Evolutionary conservation across 139 green algal genomes (phyloP), one percentile per base, ranked within the genome.

Genomic region (Tetraselmis chui): DNA sequence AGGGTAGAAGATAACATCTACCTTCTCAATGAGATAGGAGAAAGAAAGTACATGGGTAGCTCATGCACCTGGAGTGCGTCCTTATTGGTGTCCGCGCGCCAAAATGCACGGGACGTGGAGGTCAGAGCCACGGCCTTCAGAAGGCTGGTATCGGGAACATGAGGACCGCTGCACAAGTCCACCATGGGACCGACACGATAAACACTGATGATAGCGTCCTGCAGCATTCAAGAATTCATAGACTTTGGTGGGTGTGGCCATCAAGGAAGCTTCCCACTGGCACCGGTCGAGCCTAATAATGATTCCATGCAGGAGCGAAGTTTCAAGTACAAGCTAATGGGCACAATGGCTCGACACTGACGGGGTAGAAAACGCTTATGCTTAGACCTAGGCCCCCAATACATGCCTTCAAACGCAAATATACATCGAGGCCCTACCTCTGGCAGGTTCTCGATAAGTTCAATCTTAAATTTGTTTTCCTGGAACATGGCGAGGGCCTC

Each of bases 381-480:
- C n/a, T n/a, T n/a, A n/a, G n/a, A n/a, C n/a, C n/a, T n/a, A n/a
- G n/a, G n/a, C n/a, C n/a, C n/a, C n/a, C n/a, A n/a, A n/a, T n/a
- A n/a, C n/a, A n/a, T n/a, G n/a, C n/a, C n/a, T n/a, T n/a, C n/a
- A n/a, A n/a, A n/a, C n/a, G n/a, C n/a, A n/a, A n/a, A n/a, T n/a
- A n/a, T n/a, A n/a, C n/a, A n/a, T n/a, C n/a, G n/a, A n/a, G 45
- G 45, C 18, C 45, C 45, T 18, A 67, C 45, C 1, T 88, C 83
- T 0, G 95, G 90, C 32, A 99, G 91, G 29, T 90, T 90, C 1
- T 83, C 79, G 86, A 99, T 98, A 84, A 99, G 96, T 90, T 99
- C 97, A 29, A 97, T 85, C 91, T 99, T 99, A 92, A 99, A 99
- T 84, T 97, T 95, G 91, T 99, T 99, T 84, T 98, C 95, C 80